Percentiles rank a stretch among this genome's conserved stretches.
Conservation (phyloP, 2,329 filamentous ascomycete species). For the Raffaelea albimanens region DNA sequence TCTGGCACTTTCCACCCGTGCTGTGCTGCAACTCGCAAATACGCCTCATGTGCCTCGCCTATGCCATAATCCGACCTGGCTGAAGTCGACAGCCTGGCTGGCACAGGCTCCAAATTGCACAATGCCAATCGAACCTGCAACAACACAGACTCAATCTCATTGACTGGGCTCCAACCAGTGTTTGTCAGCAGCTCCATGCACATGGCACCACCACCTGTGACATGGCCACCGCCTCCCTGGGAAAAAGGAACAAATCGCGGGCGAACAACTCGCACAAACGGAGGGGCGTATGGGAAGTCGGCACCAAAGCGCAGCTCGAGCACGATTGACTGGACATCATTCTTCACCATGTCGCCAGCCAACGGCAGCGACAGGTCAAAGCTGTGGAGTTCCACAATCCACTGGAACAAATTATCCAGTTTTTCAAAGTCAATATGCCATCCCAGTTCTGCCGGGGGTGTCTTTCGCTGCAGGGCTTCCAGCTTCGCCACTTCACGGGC, state of each 20-base stretch:
- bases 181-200: conserved; percentile 78
- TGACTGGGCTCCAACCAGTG: conserved; percentile 68
- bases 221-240: conserved; percentile 71
- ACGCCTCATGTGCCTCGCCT: conserved; percentile 64
- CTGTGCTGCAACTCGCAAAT: conserved; percentile 51
- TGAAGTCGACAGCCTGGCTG: conserved; percentile 53
- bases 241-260: conserved; percentile 68
- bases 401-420: conserved; percentile 73
- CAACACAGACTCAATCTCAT: conserved; percentile 68
- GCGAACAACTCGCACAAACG: conserved; percentile 74
- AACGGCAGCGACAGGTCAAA: conserved; percentile 64
- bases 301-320: conserved; percentile 74
- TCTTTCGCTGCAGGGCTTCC: conserved; percentile 52
- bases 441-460: conserved; percentile 56
- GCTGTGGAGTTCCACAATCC: conserved; percentile 83
- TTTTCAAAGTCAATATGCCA: conserved; percentile 69
- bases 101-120: conserved; percentile 54
- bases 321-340: conserved; percentile 57
- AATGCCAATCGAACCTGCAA: conserved; percentile 74
- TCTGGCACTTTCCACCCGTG: conserved; percentile 67
- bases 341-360: conserved; percentile 61
- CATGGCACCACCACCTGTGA: conserved; percentile 76
- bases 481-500: conserved; percentile 56
- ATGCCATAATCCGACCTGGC: conserved; percentile 51
- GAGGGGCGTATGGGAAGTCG: conserved; percentile 68